Percentiles rank a stretch among this genome's conserved stretches.
phyloP scores from a whole-genome alignment of 345 rosid genomes.

The Iberis pinnata region DNA sequence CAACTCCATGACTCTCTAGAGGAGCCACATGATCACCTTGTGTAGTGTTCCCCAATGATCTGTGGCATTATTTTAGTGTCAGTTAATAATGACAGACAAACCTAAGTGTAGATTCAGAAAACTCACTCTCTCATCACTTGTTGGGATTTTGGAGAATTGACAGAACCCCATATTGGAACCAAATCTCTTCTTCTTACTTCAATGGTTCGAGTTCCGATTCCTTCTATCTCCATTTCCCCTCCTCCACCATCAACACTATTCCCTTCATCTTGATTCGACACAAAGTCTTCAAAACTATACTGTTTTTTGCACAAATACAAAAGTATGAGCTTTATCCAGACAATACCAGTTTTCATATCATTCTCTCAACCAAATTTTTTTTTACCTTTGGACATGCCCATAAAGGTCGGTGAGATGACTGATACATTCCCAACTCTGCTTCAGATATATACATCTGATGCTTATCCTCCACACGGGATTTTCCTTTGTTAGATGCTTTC shows the following conservation, averaged over 20 bases:
- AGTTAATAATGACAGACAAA: slow-evolving; percentile 1
- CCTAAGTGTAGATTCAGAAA: neutral
- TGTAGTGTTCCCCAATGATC: slow-evolving; percentile 6
- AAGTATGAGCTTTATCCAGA: slow-evolving; percentile 13
- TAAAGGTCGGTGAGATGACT: slow-evolving; percentile 40
- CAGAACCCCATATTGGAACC: slow-evolving; percentile 61
- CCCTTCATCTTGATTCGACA: slow-evolving; percentile 35
- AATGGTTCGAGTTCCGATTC: slow-evolving; percentile 43
- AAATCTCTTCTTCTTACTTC: slow-evolving; percentile 64
- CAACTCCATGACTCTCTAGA: slow-evolving; percentile 14
- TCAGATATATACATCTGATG: slow-evolving; percentile 68
- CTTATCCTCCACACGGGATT: slow-evolving; percentile 42
- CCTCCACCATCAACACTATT: slow-evolving; percentile 26
- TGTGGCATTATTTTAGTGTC: slow-evolving; percentile 12
- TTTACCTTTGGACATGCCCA: slow-evolving; percentile 77
- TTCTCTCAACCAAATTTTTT: neutral
- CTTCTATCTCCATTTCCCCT: slow-evolving; percentile 72
- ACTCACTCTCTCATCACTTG: slow-evolving; percentile 39
- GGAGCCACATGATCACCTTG: slow-evolving; percentile 9
- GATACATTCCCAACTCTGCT: slow-evolving; percentile 76
- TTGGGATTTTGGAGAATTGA: slow-evolving; percentile 36
- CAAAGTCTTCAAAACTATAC: slow-evolving; percentile 55
- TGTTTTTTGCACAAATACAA: slow-evolving; percentile 33
- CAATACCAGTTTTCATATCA: slow-evolving; percentile 3
- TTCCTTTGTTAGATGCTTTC: slow-evolving; percentile 27